Evolutionary conservation across 495 filamentous ascomycete genomes (phyloP).

Genomic region (Hapsidospora chrysogenum): DNA sequence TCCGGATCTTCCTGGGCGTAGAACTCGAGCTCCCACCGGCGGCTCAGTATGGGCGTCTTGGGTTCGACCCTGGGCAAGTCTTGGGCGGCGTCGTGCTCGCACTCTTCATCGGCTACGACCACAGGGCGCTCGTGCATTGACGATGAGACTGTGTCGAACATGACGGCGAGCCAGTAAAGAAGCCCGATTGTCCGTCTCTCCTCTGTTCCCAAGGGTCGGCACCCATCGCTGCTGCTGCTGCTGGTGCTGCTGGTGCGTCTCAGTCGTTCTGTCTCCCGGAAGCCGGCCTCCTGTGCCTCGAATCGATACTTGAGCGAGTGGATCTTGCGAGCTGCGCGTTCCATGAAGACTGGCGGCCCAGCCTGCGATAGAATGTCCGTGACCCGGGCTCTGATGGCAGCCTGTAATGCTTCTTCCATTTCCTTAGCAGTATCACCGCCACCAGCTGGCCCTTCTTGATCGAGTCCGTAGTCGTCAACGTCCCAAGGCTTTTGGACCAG

Average conservation of each 20-base stretch:
- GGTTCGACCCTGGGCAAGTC: slow-evolving; percentile 2
- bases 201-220: slow-evolving; percentile 6
- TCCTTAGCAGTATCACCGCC: too few relatives aligned
- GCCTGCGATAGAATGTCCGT: slow-evolving; percentile 20
- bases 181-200: slow-evolving; percentile 23
- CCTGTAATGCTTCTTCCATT: too few relatives aligned
- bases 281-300: slow-evolving; percentile 7
- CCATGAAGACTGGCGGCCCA: slow-evolving; percentile 19
- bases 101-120: slow-evolving; percentile 30
- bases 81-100: slow-evolving; percentile 8
- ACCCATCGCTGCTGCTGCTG: slow-evolving; percentile 1
- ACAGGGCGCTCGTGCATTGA: slow-evolving; percentile 28
- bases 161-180: slow-evolving; percentile 32
- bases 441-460: too few relatives aligned
- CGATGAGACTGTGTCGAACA: slow-evolving; percentile 31
- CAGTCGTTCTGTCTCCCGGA: slow-evolving; percentile 1
- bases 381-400: too few relatives aligned
- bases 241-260: slow-evolving; percentile 1
- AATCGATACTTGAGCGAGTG: slow-evolving; percentile 16
- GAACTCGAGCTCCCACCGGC: background rate
- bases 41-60: too few relatives aligned
- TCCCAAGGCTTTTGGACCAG: too few relatives aligned
- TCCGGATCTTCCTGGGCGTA: background rate
- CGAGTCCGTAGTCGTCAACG: too few relatives aligned
- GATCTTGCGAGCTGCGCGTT: slow-evolving; percentile 19